phyloP scores from a whole-genome alignment of 2,329 filamentous ascomycete genomes.

The Colletotrichum plurivorum region DNA sequence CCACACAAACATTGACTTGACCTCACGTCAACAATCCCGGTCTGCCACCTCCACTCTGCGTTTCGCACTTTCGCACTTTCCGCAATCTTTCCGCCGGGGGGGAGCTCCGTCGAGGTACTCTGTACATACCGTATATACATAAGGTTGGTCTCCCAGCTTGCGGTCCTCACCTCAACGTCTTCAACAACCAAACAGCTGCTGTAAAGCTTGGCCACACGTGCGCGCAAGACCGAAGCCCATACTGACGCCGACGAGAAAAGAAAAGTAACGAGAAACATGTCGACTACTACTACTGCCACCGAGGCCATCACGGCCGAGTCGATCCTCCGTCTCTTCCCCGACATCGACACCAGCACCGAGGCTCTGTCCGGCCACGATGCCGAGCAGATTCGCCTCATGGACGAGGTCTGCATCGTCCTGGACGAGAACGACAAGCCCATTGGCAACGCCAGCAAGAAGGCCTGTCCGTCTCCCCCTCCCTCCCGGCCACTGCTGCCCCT shows the following conservation, averaged over 20 bases:
- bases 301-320: conserved; percentile 86
- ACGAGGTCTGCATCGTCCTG: conserved; percentile 97
- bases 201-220: not conserved
- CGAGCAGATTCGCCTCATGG: conserved; percentile 98
- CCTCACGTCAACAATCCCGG: not conserved
- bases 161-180: not conserved
- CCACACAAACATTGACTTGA: not conserved
- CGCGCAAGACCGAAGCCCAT: too few relatives aligned
- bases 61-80: conserved; percentile 14
- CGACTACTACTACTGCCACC: conserved; percentile 57
- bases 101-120: conserved; percentile 10
- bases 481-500: not conserved
- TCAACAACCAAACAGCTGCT: not conserved
- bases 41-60: not conserved
- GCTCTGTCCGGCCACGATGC: conserved; percentile 94
- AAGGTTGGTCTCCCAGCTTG: not conserved
- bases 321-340: conserved; percentile 90
- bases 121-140: not conserved
- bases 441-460: conserved; percentile 97
- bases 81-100: conserved; percentile 10
- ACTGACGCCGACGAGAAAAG: not conserved
- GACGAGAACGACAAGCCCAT: conserved; percentile 94
- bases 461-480: conserved; percentile 74
- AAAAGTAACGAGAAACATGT: conserved; percentile 43
- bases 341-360: conserved; percentile 79